Evolutionary conservation across 2,329 filamentous ascomycete species (phyloP), one percentile per base, ranked within the genome.

Genomic region (Arthrocladium fulminans): DNA sequence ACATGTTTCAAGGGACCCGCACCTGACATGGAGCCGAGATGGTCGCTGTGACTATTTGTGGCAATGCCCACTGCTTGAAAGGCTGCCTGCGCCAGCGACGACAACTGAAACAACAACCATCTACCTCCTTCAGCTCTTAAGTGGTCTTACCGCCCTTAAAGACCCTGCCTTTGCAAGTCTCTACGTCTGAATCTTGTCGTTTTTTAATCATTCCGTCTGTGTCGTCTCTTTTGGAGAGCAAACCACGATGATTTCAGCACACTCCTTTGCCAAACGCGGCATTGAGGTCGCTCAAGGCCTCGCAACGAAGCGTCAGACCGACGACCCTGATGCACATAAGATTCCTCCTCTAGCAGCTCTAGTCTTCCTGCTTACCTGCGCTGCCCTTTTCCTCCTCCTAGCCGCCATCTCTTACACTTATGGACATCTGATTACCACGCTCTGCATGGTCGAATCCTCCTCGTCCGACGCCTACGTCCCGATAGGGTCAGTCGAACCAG

Each of bases 371-470:
- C 37, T 66, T 22, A 65, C 61, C 5, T 44, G 45, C 13, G 2
- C 63, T 12, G 39, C 59, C n/a, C 51, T 63, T 17, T 12, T 54
- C n/a, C 24, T 60, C 32, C 45, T 57, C 17, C 19, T 59, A 10
- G 57, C 60, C 42, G 53, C 57, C 13, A 64, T 67, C 20, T 51
- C 47, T 35, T 85, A 84, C 66, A 79, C 76, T 38, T 75, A 81
- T 55, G 74, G 74, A 48, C 65, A 73, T 49, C 69, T 86, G 47
- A 67, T 84, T 38, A 72, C 76, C 1, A 78, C 77, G 4, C 73
- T 86, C 35, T 73, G 79, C 52, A 79, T 80, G 66, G 71, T 86
- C 57, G 82, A 86, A 63, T 75, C 75, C 40, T 72, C 76, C 30
- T 68, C 73, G 54, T 73, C 73, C 22, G 73, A 72, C 45, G 73